Base-by-base conservation (phyloP, 495 filamentous ascomycete genomes). In the Aspergillus diversus region DNA sequence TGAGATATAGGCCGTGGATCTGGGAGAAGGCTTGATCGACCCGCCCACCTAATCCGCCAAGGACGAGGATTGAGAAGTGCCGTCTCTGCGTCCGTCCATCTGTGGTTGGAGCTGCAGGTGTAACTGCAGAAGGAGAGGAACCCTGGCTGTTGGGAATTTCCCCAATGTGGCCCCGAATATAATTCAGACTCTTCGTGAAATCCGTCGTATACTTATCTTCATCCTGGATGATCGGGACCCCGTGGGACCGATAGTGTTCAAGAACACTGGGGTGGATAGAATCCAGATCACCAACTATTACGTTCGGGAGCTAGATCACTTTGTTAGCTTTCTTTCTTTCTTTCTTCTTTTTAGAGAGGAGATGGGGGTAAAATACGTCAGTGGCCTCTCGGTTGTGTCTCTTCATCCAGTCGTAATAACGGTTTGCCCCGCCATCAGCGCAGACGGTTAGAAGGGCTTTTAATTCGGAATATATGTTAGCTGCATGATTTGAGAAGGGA, bases 21-120 rank as follows among this genome's bases (percentile, higher is more conserved):
- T 94, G 89, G 33, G 92, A 92, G 34, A 99, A 83, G 5, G 88
- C 93, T 64, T 98, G 96, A 73, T 99, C 95, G 7, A 97, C 90
- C 33, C 95, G 86, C 4, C 96, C 96, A 21, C 90, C 91, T 1
- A 98, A 82, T 15, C 92, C 89, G 27, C 94, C 94, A n/a, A 94
- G 71, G 33, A 90, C 85, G 34, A 95, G 78, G 52, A 95, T 53
- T 11, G 13, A 15, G 68, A 58, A 27, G 63, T 27, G 47, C 27
- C 27, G n/a, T 43, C n/a, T 4, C 39, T 43, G 39, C n/a, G 4
- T 43, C 39, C 7, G 39, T 33, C 31, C 50, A 6, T 6, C 13
- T 58, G 16, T 63, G 57, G 31, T 57, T 57, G 59, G 35, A 37
- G 27, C 27, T 56, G 35, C 34, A 46, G 42, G 5, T 55, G 63